phyloP scores from a whole-genome alignment of 495 filamentous ascomycete species.

The Platismatia glauca region DNA sequence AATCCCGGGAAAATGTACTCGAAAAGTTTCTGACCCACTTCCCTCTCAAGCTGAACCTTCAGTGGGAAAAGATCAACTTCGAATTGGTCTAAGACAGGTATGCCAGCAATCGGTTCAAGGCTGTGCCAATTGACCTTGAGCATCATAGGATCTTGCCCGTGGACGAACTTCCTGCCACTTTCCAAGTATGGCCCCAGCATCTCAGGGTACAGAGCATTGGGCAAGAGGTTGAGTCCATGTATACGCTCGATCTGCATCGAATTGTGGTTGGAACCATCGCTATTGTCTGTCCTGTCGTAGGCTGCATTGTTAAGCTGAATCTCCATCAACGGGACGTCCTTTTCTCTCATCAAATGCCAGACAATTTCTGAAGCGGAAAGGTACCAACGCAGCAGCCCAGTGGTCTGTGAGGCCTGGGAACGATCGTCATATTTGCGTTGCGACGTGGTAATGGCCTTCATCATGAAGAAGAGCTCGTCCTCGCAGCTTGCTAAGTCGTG shows the following conservation, averaged over 20 bases:
- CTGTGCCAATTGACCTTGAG: slow-evolving; percentile 92
- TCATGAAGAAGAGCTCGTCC: slow-evolving; percentile 98
- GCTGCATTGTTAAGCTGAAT: slow-evolving; percentile 82
- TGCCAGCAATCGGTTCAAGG: slow-evolving; percentile 95
- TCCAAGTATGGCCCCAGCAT: slow-evolving; percentile 88
- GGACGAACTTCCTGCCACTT: slow-evolving; percentile 38
- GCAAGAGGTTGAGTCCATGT: slow-evolving; percentile 77
- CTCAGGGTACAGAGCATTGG: slow-evolving; percentile 85
- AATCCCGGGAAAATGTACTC: slow-evolving; percentile 95
- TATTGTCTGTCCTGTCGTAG: slow-evolving; percentile 91
- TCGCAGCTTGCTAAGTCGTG: slow-evolving; percentile 82
- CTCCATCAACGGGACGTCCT: slow-evolving; percentile 81
- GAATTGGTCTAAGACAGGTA: slow-evolving; percentile 94
- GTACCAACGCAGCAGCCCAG: slow-evolving; percentile 77
- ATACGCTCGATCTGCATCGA: slow-evolving; percentile 74
- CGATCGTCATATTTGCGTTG: slow-evolving; percentile 78
- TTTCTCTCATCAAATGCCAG: slow-evolving; percentile 87
- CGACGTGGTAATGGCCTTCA: slow-evolving; percentile 97
- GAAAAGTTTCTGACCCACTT: slow-evolving; percentile 88
- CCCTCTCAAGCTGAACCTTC: slow-evolving; percentile 86
- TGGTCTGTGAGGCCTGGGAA: slow-evolving; percentile 50
- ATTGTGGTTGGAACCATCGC: slow-evolving; percentile 93
- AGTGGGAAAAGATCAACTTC: slow-evolving; percentile 90
- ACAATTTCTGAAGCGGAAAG: slow-evolving; percentile 87
- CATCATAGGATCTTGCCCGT: slow-evolving; percentile 58